Base-by-base conservation (phyloP, 352 stramenopile species). In the Globisporangium emineosum region DNA sequence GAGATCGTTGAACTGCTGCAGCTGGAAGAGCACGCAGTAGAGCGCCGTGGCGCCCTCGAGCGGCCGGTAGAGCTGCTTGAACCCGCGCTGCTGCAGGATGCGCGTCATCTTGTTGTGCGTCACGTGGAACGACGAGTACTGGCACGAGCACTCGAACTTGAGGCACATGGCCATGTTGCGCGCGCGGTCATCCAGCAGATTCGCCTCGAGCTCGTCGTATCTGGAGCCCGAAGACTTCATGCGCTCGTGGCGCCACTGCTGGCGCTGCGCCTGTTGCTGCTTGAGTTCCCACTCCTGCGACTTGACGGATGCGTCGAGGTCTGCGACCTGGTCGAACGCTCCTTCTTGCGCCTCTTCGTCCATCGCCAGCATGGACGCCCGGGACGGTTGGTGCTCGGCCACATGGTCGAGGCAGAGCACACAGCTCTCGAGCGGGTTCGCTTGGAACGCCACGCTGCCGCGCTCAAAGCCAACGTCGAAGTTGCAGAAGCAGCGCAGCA, bases 401-500 rank as follows among this genome's bases (percentile, higher is more conserved):
- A 65, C 57, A 62, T 67, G 66, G 56, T 92, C 79, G 23, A 92
- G 71, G 63, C 70, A 83, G 51, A 92, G 66, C 25, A 82, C 77
- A 30, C 79, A 89, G 43, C 61, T 64, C 51, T 88, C 73, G 10
- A 74, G 63, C 57, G 85, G 76, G 45, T 83, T 79, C 10, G 57
- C 60, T 19, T 76, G 62, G 10, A 79, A 59, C 27, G 64, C 67
- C 29, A 82, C 69, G 19, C 78, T 47, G 2, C 81, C 68, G 15
- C 64, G 70, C 2, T 65, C 66, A 27, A 95, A 84, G 4, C 79
- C 84, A 0, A 73, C 79, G 55, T 95, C 84, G 67, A 92, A 93
- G 69, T 95, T 89, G 64, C 82, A 90, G 57, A 95, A 95, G 66
- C 77, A 91, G 2, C 85, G 84, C 61, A 95, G 43, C 27, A 91